phyloP scores from a whole-genome alignment of 2,329 filamentous ascomycete species.

The Hypomyces perniciosus region DNA sequence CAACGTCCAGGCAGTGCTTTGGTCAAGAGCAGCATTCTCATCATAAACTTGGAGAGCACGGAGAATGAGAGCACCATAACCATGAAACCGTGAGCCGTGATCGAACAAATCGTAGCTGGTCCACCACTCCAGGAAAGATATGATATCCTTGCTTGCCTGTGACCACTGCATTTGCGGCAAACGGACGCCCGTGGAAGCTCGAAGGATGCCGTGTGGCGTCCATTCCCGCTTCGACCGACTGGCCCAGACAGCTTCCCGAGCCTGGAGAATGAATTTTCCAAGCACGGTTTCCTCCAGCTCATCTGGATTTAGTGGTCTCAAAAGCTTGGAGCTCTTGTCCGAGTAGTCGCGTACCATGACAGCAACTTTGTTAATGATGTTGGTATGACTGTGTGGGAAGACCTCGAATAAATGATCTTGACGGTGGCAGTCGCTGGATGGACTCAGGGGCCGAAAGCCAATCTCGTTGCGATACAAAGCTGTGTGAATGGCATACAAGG shows the following conservation, averaged over 20 bases:
- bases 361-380: constrained; percentile 27
- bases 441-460: constrained; percentile 49
- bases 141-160: constrained; percentile 39
- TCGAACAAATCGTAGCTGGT: constrained; percentile 51
- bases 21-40: constrained; percentile 31
- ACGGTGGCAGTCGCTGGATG: constrained; percentile 42
- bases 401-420: constrained; percentile 57
- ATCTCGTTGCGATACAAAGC: constrained; percentile 55
- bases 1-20: constrained; percentile 54
- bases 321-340: constrained; percentile 15
- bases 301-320: constrained; percentile 12
- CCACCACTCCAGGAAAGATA: constrained; percentile 67
- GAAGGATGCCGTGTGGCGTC: constrained; percentile 43
- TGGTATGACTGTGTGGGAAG: constrained; percentile 25
- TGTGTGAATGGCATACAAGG: constrained; percentile 65
- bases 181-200: constrained; percentile 21
- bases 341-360: constrained; percentile 29
- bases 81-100: constrained; percentile 46
- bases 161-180: constrained; percentile 24
- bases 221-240: constrained; percentile 45
- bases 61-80: constrained; percentile 59
- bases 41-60: constrained; percentile 56
- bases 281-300: constrained; percentile 23
- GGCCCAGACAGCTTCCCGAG: constrained; percentile 43
- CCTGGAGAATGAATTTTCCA: constrained; percentile 43